phyloP scores from a whole-genome alignment of 768 basidiomycete species.

The Lactifluus hygrophoroides region DNA sequence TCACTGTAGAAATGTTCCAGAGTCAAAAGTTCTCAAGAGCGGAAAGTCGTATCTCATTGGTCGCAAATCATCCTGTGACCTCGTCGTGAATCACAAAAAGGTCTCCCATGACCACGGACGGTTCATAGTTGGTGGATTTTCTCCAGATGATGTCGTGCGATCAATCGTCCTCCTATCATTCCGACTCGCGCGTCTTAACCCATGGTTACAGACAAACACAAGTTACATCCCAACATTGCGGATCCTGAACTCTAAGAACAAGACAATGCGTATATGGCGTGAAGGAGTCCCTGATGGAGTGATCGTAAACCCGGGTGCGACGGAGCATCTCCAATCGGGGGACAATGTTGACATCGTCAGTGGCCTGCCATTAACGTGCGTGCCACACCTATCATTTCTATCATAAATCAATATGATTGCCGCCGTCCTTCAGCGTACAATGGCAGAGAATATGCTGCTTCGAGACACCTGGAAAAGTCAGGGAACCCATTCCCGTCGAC shows the following conservation, averaged over 20 bases:
- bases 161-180: neutral
- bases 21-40: slow-evolving; percentile 54
- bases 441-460: slow-evolving; percentile 25
- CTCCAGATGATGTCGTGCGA: slow-evolving; percentile 49
- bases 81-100: slow-evolving; percentile 51
- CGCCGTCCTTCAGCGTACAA: slow-evolving; percentile 17
- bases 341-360: slow-evolving; percentile 43
- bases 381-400: slow-evolving; percentile 5
- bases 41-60: slow-evolving; percentile 47
- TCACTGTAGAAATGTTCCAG: slow-evolving; percentile 23
- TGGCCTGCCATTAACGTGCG: slow-evolving; percentile 40
- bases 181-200: neutral
- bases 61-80: slow-evolving; percentile 38
- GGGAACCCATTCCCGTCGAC: slow-evolving; percentile 20
- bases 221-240: slow-evolving; percentile 39
- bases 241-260: slow-evolving; percentile 41
- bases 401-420: neutral
- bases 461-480: slow-evolving; percentile 23
- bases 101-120: slow-evolving; percentile 55
- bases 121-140: slow-evolving; percentile 46
- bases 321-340: slow-evolving; percentile 42
- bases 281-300: slow-evolving; percentile 25
- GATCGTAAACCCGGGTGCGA: slow-evolving; percentile 31
- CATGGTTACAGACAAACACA: slow-evolving; percentile 39
- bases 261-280: slow-evolving; percentile 36